Base-by-base conservation (phyloP, 192 early-diverging fungal species). In the Coemansia aciculifera region DNA sequence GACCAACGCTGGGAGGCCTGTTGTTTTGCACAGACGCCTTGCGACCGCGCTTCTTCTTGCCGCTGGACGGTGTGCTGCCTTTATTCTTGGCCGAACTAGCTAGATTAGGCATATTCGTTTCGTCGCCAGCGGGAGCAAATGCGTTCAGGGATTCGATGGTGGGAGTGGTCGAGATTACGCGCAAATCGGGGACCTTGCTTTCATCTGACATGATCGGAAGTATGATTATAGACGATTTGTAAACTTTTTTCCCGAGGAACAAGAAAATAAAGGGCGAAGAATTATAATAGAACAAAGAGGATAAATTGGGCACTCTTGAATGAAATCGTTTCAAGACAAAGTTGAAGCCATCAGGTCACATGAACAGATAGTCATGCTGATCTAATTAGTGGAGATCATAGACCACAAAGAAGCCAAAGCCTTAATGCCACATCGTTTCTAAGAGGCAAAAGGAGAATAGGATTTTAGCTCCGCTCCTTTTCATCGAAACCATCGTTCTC, bases 41-140 rank as follows among this genome's bases (percentile, higher is more conserved):
- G n/a, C 78, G 62, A 13, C 64, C 10, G 23, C 77, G 63, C 66
- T 79, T 79, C 8, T 69, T 70, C 56, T 69, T 69, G 61, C 27
- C 48, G 71, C 52, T 29, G 15, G 52, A 59, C 6, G n/a, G 40
- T 19, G 39, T 29, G 34, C 44, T 24, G 12, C 54, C 57, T 59
- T 64, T 56, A 40, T 38, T 21, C 65, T 61, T 57, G 32, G 46
- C 40, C 38, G n/a, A 40, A 12, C 27, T 31, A 29, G 23, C 15
- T 57, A 12, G 29, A 57, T 29, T 57, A 1, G 27, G 17, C 13
- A 23, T 12, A 31, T 5, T 31, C 29, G 54, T 10, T 46, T 38
- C 54, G 19, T 13, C 27, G 34, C 27, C 31, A 7, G 29, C 31
- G 15, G 17, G 15, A 57, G 31, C 54, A 57, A 31, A 57, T 10